Evolutionary conservation across 768 basidiomycete species (phyloP).

Genomic region (Auriscalpium orientale): DNA sequence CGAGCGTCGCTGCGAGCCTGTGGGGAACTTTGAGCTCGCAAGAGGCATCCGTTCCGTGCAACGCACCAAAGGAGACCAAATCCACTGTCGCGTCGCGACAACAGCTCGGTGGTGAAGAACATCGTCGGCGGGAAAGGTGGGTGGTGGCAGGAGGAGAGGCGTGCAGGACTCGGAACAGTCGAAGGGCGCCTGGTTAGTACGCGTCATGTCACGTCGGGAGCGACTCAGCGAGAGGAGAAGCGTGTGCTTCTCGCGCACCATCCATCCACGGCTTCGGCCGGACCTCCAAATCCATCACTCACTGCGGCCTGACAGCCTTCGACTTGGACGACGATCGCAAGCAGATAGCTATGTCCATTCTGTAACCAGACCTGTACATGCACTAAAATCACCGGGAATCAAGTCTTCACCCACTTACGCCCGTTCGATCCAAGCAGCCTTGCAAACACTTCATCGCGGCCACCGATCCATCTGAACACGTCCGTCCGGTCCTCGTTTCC

Average conservation of each 20-base stretch:
- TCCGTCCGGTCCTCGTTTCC: constrained; percentile 38
- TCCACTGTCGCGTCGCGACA: constrained; percentile 77
- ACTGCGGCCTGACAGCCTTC: too few species aligned
- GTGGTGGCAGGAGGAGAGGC: neutral
- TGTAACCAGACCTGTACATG: too few species aligned
- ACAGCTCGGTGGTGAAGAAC: constrained; percentile 83
- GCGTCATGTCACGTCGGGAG: too few species aligned
- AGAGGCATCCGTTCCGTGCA: neutral
- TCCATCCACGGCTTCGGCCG: too few species aligned
- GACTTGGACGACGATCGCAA: too few species aligned
- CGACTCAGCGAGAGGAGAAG: too few species aligned
- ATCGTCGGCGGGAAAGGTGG: constrained; percentile 28
- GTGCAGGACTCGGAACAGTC: neutral
- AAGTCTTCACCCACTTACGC: constrained; percentile 41
- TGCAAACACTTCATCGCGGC: constrained; percentile 60
- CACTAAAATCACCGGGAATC: constrained; percentile 13
- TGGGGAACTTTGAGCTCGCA: neutral
- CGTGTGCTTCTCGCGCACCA: too few species aligned
- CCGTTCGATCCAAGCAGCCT: constrained; percentile 48
- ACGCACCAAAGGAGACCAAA: constrained; percentile 81
- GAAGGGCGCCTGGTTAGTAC: too few species aligned
- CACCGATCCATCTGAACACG: constrained; percentile 51
- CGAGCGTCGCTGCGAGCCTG: constrained; percentile 89
- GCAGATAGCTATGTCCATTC: too few species aligned
- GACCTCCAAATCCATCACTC: too few species aligned